Percentiles rank a stretch among this genome's conserved stretches.
phyloP scores from a whole-genome alignment of 1,284 basidiomycete genomes.

The Irpex sp. region DNA sequence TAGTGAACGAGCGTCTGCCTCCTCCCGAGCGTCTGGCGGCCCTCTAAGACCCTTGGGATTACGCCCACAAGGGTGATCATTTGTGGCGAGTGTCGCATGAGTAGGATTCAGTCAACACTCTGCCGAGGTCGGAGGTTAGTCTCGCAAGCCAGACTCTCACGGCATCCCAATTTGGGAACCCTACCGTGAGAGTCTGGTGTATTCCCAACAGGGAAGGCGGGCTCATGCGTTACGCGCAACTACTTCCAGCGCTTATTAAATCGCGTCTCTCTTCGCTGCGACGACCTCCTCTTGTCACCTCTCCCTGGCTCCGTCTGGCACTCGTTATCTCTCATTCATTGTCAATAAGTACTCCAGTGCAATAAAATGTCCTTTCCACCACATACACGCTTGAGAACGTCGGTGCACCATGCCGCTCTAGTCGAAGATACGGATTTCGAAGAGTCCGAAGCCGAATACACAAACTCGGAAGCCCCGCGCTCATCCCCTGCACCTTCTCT shows the following conservation, averaged over 20 bases:
- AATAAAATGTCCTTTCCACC: background rate
- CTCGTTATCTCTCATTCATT: background rate
- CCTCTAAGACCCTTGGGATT: background rate
- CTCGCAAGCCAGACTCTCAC: conserved; percentile 1
- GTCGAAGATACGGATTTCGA: background rate
- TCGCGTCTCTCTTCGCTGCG: background rate
- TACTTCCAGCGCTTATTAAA: background rate
- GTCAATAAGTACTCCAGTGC: background rate
- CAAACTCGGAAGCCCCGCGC: background rate
- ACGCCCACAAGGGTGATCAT: background rate
- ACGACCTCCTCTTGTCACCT: background rate
- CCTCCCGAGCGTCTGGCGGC: background rate
- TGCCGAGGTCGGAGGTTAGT: background rate
- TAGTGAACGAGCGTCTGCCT: background rate
- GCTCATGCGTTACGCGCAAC: background rate
- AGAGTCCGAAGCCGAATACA: background rate
- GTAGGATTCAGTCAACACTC: background rate
- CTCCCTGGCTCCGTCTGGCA: background rate
- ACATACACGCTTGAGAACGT: background rate
- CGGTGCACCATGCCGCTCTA: background rate
- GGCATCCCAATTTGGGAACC: conserved; percentile 6
- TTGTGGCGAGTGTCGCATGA: background rate
- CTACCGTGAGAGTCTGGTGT: conserved; percentile 4
- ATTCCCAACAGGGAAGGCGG: background rate
- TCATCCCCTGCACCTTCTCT: background rate